These are phyloP conservation scores for Penicillium italicum DNA, from an alignment of 2,329 filamentous ascomycete species.

Conservation along the genomic window DNA sequence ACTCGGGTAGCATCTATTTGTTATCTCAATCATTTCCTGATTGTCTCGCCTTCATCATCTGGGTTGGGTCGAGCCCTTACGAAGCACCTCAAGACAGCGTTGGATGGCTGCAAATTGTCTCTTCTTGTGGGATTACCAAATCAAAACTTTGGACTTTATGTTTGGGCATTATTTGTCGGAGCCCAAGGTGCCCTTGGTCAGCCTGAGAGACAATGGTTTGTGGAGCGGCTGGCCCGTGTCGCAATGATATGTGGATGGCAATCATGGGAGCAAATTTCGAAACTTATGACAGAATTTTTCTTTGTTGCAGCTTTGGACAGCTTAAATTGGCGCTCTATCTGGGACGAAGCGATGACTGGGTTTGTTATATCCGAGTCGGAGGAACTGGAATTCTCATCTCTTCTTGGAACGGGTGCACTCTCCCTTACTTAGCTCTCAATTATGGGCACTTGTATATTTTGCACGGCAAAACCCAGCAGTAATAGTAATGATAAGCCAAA, in stretches of 20 bases:
- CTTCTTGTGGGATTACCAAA: conserved; percentile 15
- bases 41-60: conserved; percentile 33
- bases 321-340: conserved; percentile 28
- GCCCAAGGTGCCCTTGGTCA: conserved; percentile 32
- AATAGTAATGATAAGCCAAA: background rate
- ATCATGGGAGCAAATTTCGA: conserved; percentile 29
- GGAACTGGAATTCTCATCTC: conserved; percentile 8
- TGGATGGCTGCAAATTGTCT: conserved; percentile 19
- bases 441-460: background rate
- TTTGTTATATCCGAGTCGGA: conserved; percentile 18
- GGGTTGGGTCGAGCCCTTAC: conserved; percentile 36
- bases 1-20: conserved; percentile 32
- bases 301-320: conserved; percentile 26
- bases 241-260: conserved; percentile 29
- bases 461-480: background rate
- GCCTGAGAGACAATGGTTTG: conserved; percentile 31
- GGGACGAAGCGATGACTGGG: conserved; percentile 29
- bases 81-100: conserved; percentile 26
- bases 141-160: conserved; percentile 25
- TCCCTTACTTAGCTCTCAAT: background rate
- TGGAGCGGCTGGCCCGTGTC: conserved; percentile 26
- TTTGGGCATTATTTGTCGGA: conserved; percentile 35
- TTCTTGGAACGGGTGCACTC: background rate
- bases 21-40: conserved; percentile 32
- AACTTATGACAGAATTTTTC: conserved; percentile 28